phyloP scores from a whole-genome alignment of 306 rosid species.

The Prinsepia uniflora region DNA sequence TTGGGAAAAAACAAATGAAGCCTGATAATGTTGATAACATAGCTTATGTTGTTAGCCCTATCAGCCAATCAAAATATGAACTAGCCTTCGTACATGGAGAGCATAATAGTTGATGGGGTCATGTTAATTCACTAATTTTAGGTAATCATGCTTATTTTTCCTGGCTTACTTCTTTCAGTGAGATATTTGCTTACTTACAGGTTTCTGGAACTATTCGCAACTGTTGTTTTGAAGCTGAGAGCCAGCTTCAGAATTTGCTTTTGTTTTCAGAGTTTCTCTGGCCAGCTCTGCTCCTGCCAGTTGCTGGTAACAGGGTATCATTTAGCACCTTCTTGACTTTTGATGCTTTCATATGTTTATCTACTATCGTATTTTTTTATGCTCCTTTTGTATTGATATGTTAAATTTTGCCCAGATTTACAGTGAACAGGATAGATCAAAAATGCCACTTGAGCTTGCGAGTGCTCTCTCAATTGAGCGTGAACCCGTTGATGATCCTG shows the following conservation, averaged over 20 bases:
- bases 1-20: neutral
- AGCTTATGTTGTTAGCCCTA: neutral
- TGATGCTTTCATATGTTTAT: neutral
- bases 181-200: conserved; percentile 36
- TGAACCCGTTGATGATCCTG: conserved; percentile 69
- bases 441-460: conserved; percentile 93
- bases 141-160: too few relatives aligned
- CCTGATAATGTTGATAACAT: neutral
- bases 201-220: conserved; percentile 89
- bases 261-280: conserved; percentile 92
- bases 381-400: conserved; percentile 22
- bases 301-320: conserved; percentile 84
- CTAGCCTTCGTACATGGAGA: neutral
- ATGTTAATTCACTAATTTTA: too few relatives aligned
- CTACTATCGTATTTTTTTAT: neutral
- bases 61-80: conserved; percentile 5
- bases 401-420: conserved; percentile 50
- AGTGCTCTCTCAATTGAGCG: conserved; percentile 90
- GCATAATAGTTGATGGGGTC: too few relatives aligned
- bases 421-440: conserved; percentile 62
- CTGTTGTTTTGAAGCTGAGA: conserved; percentile 94
- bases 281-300: conserved; percentile 96
- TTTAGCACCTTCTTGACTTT: neutral
- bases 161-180: conserved; percentile 18
- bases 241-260: conserved; percentile 76